Conservation (phyloP, 2,329 filamentous ascomycete species). For the Pseudogymnoascus sp. region DNA sequence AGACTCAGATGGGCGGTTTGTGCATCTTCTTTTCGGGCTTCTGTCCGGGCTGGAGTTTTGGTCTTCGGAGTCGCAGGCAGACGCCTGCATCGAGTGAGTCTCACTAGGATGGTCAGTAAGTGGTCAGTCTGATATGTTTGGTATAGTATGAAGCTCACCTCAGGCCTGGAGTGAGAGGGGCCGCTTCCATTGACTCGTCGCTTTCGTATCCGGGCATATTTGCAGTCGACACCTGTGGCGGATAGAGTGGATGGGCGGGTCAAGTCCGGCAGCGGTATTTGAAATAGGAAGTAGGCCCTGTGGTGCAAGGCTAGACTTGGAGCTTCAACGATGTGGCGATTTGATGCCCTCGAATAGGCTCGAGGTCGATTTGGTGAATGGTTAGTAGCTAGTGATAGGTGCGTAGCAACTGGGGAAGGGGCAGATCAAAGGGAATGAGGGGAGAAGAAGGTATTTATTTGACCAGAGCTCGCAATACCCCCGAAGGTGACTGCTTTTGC, state of each 20-base stretch:
- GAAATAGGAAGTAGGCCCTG: not conserved
- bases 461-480: not conserved
- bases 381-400: not conserved
- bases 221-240: not conserved
- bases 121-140: not conserved
- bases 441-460: not conserved
- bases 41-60: not conserved
- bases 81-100: not conserved
- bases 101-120: not conserved
- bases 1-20: not conserved
- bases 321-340: not conserved
- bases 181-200: not conserved
- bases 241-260: not conserved
- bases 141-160: not conserved
- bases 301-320: not conserved
- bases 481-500: not conserved
- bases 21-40: not conserved
- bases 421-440: not conserved
- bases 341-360: not conserved
- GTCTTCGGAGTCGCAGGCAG: not conserved
- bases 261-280: not conserved
- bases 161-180: not conserved
- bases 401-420: not conserved
- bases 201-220: slow-evolving; percentile 2
- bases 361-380: not conserved